Base-by-base conservation (phyloP, 345 rosid species). In the Aquilaria sinensis region DNA sequence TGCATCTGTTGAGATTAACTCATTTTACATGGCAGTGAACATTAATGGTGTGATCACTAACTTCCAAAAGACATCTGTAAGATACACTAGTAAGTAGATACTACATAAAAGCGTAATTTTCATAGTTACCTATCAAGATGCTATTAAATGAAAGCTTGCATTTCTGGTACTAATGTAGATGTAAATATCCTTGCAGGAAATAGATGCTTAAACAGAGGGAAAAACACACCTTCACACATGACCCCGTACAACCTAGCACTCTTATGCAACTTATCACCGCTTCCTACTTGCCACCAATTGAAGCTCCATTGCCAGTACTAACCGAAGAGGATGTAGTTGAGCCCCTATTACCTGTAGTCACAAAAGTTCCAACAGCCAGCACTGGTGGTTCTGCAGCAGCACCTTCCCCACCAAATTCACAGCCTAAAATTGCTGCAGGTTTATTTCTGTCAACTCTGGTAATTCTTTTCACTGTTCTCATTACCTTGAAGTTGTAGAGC, bases 1-100 rank as follows among this genome's bases (percentile, higher is more conserved):
- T 55, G 64, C 95, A 48, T 88, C 84, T 29, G 88, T 80, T 60
- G 96, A 94, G 83, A 62, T 94, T 54, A 90, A 90, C 79, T 48
- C 86, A 23, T 76, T 30, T 60, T 51, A 67, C 13, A 0, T 0
- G 15, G 81, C 71, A 58, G 62, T 56, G 14, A 51, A 62, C 49
- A 54, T 94, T 4, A 64, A 68, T 23, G 97, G 97, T 45, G 77
- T 92, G 69, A 58, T 94, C 78, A 94, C 97, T 12, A 96, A 82
- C n/a, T 94, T 82, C 72, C 97, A 97, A 6, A 53, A 14, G 64
- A 94, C 97, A 16, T 73, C 97, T 64, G 83, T 73, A 63, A 77
- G 86, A 78, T 94, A 79, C 70, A 85, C 65, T 72, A 82, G 99
- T 90, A 90, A 81, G 97, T 1, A n/a, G 5, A 53, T 62, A 47